Conservation (phyloP, 345 rosid species). For the Populus nigra region DNA sequence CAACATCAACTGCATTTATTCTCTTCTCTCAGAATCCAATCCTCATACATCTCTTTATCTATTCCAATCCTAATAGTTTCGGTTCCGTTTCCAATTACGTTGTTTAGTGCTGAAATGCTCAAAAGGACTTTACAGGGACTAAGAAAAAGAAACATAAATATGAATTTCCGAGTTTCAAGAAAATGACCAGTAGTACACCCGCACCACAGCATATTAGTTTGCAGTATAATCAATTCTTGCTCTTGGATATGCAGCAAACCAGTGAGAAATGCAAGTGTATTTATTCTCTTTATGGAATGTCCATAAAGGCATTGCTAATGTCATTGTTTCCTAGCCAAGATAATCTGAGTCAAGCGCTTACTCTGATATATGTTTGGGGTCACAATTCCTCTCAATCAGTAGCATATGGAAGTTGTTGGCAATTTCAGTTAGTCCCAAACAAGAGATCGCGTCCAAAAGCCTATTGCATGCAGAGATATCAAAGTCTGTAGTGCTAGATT, state of each 20-base stretch:
- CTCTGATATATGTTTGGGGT: not conserved
- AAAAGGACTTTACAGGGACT: not conserved
- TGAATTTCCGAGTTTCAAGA: not conserved
- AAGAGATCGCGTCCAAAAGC: slow-evolving; percentile 53
- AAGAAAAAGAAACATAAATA: not conserved
- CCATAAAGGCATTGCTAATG: not conserved
- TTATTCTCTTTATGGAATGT: not conserved
- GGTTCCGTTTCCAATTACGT: too few relatives aligned
- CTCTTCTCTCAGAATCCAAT: slow-evolving; percentile 7
- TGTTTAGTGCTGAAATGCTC: too few relatives aligned
- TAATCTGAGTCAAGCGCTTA: not conserved
- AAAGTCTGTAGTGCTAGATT: slow-evolving; percentile 53
- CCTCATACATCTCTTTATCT: not conserved
- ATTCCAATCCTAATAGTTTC: not conserved
- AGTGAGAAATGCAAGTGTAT: not conserved
- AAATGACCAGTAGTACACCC: not conserved
- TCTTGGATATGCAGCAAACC: not conserved
- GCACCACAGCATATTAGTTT: not conserved
- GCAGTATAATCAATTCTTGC: not conserved
- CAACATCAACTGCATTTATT: not conserved
- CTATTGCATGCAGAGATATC: slow-evolving; percentile 54
- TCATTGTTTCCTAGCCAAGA: not conserved
- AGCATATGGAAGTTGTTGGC: slow-evolving; percentile 40
- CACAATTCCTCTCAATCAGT: slow-evolving; percentile 22
- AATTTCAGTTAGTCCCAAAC: slow-evolving; percentile 47